Percentiles rank a stretch among this genome's conserved stretches.
phyloP scores from a whole-genome alignment of 768 basidiomycete species.

The Tulasnella sp. region DNA sequence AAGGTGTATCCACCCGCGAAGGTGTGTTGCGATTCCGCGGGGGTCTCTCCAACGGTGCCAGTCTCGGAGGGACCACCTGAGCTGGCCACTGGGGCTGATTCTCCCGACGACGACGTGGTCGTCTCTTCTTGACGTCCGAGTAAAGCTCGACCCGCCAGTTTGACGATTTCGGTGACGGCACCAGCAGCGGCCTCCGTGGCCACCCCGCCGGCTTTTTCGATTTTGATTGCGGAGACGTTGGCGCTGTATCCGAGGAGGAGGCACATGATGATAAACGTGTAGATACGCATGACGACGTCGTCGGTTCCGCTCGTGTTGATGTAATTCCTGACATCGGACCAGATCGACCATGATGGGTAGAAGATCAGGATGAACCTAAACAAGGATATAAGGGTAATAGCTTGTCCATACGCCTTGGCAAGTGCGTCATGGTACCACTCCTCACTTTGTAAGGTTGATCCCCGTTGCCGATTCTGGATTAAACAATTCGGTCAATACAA shows the following conservation, averaged over 20 bases:
- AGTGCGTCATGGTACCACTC: background rate
- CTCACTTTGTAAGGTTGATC: background rate
- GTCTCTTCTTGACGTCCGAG: background rate
- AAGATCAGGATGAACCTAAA: constrained; percentile 14
- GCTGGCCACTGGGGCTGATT: background rate
- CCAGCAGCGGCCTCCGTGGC: background rate
- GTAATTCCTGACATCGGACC: constrained; percentile 6
- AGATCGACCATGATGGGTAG: constrained; percentile 13
- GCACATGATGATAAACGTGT: constrained; percentile 2
- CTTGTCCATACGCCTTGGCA: background rate
- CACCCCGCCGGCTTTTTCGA: background rate
- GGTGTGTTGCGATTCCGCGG: background rate
- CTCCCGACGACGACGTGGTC: background rate
- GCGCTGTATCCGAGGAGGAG: constrained; percentile 13
- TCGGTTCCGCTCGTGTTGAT: constrained; percentile 17
- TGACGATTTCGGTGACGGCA: background rate
- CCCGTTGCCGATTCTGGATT: background rate
- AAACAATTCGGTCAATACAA: background rate
- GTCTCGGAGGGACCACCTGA: too few species aligned
- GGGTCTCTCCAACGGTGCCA: too few species aligned
- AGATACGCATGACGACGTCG: constrained; percentile 9
- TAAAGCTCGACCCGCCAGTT: background rate
- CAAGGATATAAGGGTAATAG: background rate
- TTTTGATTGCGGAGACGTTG: constrained; percentile 8
- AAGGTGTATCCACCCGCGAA: background rate